Evolutionary conservation across 1,284 basidiomycete genomes (phyloP), one percentile per base, ranked within the genome.

Genomic region (Cryptococcus sp.): DNA sequence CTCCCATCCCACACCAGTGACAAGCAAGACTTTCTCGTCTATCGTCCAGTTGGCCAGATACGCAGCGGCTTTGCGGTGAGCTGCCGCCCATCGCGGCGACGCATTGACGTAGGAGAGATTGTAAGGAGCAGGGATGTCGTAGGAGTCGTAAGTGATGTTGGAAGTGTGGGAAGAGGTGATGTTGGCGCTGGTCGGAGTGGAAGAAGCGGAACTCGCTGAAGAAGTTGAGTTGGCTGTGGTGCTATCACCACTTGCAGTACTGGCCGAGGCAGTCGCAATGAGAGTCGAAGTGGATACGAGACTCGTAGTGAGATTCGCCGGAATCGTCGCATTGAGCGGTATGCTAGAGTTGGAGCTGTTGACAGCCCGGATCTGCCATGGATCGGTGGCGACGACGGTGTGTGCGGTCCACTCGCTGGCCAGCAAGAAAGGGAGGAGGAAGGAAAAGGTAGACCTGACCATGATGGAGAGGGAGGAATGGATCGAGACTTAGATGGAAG

Each of bases 21-120:
- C 79, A 42, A 83, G 65, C 42, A 71, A 67, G 56, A 80, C 79
- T 55, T 81, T 81, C 57, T 83, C 81, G 55, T 80, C 76, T n/a
- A 79, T 46, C 17, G 76, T 78, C 72, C 82, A 77, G 53, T 74
- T 62, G 7, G 65, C 51, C 22, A 82, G 72, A 53, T 72, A 73
- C 0, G 59, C 64, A 10, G 71, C 61, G 1, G 82, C 82, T 54
- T 77, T 72, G 3, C 19, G 20, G 53, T 75, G 71, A 0, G 75
- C 75, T 5, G 53, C 50, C 5, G 46, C 47, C 73, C 73, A 76
- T 20, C 51, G 50, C n/a, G 19, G 51, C 19, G 61, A 59, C 23
- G 50, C 27, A 20, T 54, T 47, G 25, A 48, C 48, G 19, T 62
- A 59, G 19, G 41, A 39, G 10, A 41, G 39, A 40, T 59, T 59